Evolutionary conservation across 1,284 basidiomycete species (phyloP).

Genomic region (Ceratobasidium sp.): DNA sequence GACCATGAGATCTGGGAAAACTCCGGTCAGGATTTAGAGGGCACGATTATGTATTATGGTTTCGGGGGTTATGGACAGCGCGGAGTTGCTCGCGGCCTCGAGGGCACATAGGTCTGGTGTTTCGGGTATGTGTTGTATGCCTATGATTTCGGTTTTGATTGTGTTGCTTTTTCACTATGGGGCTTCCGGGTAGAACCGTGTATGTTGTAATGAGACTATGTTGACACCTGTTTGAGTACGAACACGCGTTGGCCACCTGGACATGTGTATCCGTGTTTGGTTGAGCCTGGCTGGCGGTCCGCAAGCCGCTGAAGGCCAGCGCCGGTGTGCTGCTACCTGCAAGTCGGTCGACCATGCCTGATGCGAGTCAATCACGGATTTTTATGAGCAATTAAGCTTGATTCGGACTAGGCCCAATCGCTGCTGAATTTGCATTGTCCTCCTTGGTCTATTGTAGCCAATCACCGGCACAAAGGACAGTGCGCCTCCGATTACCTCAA

Average conservation of each 20-base stretch:
- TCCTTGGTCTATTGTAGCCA: slow-evolving; percentile 16
- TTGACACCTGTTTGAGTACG: slow-evolving; percentile 15
- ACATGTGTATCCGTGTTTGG: neutral
- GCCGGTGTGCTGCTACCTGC: neutral
- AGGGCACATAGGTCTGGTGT: slow-evolving; percentile 12
- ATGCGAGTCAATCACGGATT: slow-evolving; percentile 12
- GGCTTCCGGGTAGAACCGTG: slow-evolving; percentile 6
- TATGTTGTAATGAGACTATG: slow-evolving; percentile 30
- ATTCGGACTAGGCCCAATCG: slow-evolving; percentile 9
- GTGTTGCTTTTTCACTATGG: neutral
- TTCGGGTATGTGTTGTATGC: neutral
- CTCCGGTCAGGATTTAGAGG: too few species aligned
- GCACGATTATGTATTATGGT: slow-evolving; percentile 5
- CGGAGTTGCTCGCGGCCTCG: neutral
- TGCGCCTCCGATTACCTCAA: slow-evolving; percentile 6
- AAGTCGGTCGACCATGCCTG: neutral
- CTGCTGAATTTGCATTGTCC: slow-evolving; percentile 21
- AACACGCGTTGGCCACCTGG: slow-evolving; percentile 4
- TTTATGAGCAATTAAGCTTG: neutral
- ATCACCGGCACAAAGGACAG: slow-evolving; percentile 23
- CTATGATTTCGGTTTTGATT: slow-evolving; percentile 18
- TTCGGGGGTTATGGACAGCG: neutral
- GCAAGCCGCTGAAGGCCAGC: too few species aligned
- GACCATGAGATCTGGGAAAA: too few species aligned
- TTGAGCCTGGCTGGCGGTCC: too few species aligned